Evolutionary conservation across 345 rosid species (phyloP).

Genomic region (Ceriops tagal): DNA sequence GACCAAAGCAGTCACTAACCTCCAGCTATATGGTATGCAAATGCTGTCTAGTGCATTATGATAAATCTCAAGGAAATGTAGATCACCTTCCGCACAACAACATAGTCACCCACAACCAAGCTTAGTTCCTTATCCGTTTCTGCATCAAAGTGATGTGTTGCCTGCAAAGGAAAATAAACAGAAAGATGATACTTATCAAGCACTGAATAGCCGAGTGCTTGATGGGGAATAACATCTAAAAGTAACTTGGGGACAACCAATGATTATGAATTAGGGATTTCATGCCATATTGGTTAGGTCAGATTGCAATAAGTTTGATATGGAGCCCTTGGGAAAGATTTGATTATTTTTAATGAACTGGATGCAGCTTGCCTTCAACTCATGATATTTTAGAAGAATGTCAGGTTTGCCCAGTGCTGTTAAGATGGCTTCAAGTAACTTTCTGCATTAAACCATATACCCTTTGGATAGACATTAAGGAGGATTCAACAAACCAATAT

Average conservation of each 20-base stretch:
- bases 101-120: constrained; percentile 74
- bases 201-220: too few relatives aligned
- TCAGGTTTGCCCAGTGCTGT: not conserved
- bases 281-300: too few relatives aligned
- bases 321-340: too few relatives aligned
- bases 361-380: too few relatives aligned
- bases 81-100: constrained; percentile 84
- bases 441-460: not conserved
- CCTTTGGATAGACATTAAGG: not conserved
- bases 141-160: constrained; percentile 55
- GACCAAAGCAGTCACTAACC: not conserved
- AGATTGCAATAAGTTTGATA: too few relatives aligned
- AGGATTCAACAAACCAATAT: not conserved
- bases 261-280: too few relatives aligned
- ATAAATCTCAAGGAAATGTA: constrained; percentile 11
- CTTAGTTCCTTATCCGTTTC: constrained; percentile 89
- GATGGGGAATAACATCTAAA: too few relatives aligned
- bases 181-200: not conserved
- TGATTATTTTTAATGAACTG: too few relatives aligned
- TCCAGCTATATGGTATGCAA: not conserved
- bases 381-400: too few relatives aligned
- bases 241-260: too few relatives aligned
- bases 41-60: constrained; percentile 7
- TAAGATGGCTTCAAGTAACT: not conserved
- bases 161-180: constrained; percentile 42